A percentile compares a stretch with the other conserved stretches of the same genome.
These are phyloP conservation scores for Candida pini DNA, from an alignment of 805 yeast genomes.

Conservation along the genomic window DNA sequence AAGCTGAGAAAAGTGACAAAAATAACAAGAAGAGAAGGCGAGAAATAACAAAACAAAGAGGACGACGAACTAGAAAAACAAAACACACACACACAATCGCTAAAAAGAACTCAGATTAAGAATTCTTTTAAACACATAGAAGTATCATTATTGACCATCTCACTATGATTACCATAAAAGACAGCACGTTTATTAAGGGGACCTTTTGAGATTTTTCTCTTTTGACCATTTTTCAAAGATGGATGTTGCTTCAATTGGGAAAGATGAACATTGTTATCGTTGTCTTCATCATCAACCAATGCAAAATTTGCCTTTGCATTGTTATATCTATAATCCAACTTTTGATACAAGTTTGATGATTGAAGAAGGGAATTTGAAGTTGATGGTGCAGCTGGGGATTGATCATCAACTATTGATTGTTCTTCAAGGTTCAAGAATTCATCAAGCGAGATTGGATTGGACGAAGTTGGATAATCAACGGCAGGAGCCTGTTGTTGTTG, in stretches of 20 bases:
- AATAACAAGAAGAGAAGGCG: background rate
- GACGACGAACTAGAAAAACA: background rate
- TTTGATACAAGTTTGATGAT: slow-evolving; percentile 3
- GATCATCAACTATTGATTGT: slow-evolving; percentile 1
- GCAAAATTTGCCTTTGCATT: slow-evolving; percentile 24
- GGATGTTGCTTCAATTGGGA: too few species aligned
- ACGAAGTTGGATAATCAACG: too few species aligned
- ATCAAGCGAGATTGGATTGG: slow-evolving; percentile 9
- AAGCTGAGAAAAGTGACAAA: background rate
- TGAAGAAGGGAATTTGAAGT: slow-evolving; percentile 2
- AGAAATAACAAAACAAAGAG: background rate
- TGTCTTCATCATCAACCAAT: slow-evolving; percentile 16
- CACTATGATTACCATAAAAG: slow-evolving; percentile 25
- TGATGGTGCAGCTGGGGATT: background rate
- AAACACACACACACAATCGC: background rate
- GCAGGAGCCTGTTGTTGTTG: slow-evolving; percentile 1
- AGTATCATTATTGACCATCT: slow-evolving; percentile 26
- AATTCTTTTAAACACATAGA: slow-evolving; percentile 19
- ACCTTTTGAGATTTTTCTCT: slow-evolving; percentile 10
- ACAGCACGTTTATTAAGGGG: slow-evolving; percentile 28
- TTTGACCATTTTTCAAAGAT: too few species aligned
- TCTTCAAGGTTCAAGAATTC: slow-evolving; percentile 20
- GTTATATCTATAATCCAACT: slow-evolving; percentile 25
- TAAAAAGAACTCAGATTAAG: slow-evolving; percentile 10
- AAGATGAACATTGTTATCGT: background rate